These are phyloP conservation scores for Aspergillus texensis DNA, from an alignment of 2,329 filamentous ascomycete genomes.

Conservation along the genomic window DNA sequence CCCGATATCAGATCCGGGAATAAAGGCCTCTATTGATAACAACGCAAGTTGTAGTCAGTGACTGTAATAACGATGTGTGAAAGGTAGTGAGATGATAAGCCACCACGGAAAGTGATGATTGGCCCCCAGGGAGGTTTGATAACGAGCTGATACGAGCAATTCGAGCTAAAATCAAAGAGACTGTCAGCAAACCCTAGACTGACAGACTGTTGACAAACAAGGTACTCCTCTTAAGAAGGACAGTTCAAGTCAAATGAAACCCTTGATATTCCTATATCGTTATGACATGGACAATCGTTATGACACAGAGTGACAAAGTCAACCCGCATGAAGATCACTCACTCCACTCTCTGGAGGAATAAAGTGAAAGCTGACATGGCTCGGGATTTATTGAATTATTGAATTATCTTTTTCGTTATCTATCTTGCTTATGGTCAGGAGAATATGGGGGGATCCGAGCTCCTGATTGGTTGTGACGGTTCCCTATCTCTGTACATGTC, in stretches of 20 bases:
- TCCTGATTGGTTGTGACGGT: not conserved
- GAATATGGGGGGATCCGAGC: not conserved
- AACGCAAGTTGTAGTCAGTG: not conserved
- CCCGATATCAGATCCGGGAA: not conserved
- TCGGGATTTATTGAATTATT: not conserved
- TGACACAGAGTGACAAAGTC: not conserved
- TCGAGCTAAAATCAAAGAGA: not conserved
- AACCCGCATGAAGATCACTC: not conserved
- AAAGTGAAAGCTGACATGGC: too few relatives aligned
- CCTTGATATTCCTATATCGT: not conserved
- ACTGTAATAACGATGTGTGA: conserved; percentile 15
- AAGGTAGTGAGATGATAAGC: conserved; percentile 18
- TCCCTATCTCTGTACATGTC: conserved; percentile 1
- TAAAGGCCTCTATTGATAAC: not conserved
- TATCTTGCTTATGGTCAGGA: not conserved
- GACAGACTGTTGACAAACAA: not conserved
- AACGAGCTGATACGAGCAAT: conserved; percentile 9
- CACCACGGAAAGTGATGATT: conserved; percentile 24
- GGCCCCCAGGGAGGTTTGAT: conserved; percentile 13
- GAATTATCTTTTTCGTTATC: not conserved
- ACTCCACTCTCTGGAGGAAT: not conserved
- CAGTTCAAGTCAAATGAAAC: not conserved
- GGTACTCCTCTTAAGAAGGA: not conserved
- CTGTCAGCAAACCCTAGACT: not conserved
- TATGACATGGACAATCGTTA: not conserved